phyloP scores from a whole-genome alignment of 306 rosid species.

The Medicago ruthenica region DNA sequence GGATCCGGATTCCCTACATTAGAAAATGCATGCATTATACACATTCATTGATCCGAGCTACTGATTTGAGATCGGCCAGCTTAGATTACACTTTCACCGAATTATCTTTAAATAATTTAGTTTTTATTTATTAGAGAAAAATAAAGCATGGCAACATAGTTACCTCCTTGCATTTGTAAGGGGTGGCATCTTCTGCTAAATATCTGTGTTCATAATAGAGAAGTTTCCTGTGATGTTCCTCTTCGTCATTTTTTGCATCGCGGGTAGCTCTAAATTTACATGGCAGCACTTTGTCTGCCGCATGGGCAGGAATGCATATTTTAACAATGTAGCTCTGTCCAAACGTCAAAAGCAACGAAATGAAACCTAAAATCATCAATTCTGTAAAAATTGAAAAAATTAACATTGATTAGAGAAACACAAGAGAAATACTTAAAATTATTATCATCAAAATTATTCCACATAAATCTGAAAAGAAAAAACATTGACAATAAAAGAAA shows the following conservation, averaged over 20 bases:
- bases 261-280: conserved; percentile 44
- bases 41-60: no score
- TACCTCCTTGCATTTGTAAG: conserved; percentile 68
- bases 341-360: conserved; percentile 86
- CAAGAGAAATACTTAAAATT: background rate
- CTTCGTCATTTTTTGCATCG: conserved; percentile 31
- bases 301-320: conserved; percentile 68
- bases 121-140: background rate
- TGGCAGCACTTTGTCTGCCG: conserved; percentile 76
- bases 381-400: conserved; percentile 56
- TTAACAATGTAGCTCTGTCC: conserved; percentile 75
- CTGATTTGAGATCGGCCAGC: no score
- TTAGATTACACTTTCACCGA: no score
- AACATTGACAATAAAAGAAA: background rate
- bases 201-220: conserved; percentile 66
- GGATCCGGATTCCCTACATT: no score
- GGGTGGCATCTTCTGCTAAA: conserved; percentile 53
- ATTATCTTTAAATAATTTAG: no score
- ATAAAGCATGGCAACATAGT: conserved; percentile 3
- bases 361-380: conserved; percentile 95
- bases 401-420: conserved; percentile 19
- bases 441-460: background rate
- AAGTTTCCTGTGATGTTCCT: conserved; percentile 64
- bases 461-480: conserved; percentile 12
- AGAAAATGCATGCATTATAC: no score